Percentiles rank a stretch among this genome's conserved stretches.
These are phyloP conservation scores for Inga laurina DNA, from an alignment of 306 rosid genomes.

Conservation along the genomic window DNA sequence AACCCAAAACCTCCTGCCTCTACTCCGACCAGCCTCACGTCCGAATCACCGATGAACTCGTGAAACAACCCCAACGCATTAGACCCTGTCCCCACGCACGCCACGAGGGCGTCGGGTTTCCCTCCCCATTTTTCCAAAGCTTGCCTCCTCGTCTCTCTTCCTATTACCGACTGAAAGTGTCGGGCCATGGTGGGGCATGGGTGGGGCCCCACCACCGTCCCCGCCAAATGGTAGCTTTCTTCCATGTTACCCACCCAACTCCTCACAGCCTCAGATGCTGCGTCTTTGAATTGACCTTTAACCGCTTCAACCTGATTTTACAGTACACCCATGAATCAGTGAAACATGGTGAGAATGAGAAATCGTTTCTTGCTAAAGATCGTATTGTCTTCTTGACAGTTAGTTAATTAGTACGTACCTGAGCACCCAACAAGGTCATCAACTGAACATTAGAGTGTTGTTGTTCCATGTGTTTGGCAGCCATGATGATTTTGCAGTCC, in stretches of 20 bases:
- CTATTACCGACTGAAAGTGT: constrained; percentile 53
- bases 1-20: constrained; percentile 71
- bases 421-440: no score
- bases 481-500: no score
- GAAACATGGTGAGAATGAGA: no score
- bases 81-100: constrained; percentile 54
- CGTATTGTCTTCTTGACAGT: no score
- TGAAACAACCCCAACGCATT: constrained; percentile 54
- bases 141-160: constrained; percentile 52
- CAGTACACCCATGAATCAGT: neutral
- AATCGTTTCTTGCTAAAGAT: no score
- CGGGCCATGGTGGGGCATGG: constrained; percentile 51
- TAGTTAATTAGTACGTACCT: no score
- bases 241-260: constrained; percentile 44
- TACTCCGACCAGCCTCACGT: constrained; percentile 50
- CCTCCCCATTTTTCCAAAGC: constrained; percentile 49
- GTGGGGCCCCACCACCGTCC: constrained; percentile 55
- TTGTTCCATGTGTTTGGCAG: no score
- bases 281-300: constrained; percentile 45
- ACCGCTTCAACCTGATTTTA: constrained; percentile 35
- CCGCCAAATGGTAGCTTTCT: constrained; percentile 32
- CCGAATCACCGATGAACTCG: constrained; percentile 39
- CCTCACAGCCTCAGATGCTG: constrained; percentile 43
- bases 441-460: no score
- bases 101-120: constrained; percentile 15